Base-by-base conservation (phyloP, 2,329 filamentous ascomycete species). In the Phaeophleospora eucalypticola region DNA sequence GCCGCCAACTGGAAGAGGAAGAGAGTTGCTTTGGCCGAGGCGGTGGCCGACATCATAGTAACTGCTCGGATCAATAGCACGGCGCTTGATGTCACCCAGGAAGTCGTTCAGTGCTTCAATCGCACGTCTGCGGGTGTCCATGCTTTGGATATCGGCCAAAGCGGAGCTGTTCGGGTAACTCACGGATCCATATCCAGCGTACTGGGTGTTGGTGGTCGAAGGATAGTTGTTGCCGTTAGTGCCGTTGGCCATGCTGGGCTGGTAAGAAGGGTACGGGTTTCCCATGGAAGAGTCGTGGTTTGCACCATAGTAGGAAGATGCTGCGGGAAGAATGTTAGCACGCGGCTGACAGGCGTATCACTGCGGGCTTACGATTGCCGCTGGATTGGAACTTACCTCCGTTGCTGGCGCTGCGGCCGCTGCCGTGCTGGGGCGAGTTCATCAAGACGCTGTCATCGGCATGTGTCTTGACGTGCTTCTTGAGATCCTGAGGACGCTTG, bases 401-500 rank as follows among this genome's bases (percentile, higher is more conserved):
- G 16, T 43, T 57, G 37, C 58, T 48, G 17, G 45, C 52, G 42
- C 46, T 54, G 41, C 57, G 51, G 15, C 54, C 59, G 32, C 57
- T 58, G 33, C 58, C 58, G 19, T 81, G 78, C 60, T 82, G 80
- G 3, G 81, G 81, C 36, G 81, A 84, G 59, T 80, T 77, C 51
- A 81, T 75, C 52, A 81, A 75, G 34, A 95, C 88, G 35, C 89
- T 94, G 71, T 96, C 91, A 65, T 97, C 91, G 60, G 91, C 91
- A 66, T 97, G 91, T 3, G 91, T 97, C 83, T 97, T 98, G 71
- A 97, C 89, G 68, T 98, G 93, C 77, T 98, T 98, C 82, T 98
- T 97, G 62, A 98, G 71, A 75, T 98, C 93, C 74, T 98, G 93
- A 2, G 93, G 93, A 27, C 93, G 87, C 81, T 98, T 98, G 80